Conservation (phyloP, 2,329 filamentous ascomycete genomes). For the Cordyceps cateniannulata region DNA sequence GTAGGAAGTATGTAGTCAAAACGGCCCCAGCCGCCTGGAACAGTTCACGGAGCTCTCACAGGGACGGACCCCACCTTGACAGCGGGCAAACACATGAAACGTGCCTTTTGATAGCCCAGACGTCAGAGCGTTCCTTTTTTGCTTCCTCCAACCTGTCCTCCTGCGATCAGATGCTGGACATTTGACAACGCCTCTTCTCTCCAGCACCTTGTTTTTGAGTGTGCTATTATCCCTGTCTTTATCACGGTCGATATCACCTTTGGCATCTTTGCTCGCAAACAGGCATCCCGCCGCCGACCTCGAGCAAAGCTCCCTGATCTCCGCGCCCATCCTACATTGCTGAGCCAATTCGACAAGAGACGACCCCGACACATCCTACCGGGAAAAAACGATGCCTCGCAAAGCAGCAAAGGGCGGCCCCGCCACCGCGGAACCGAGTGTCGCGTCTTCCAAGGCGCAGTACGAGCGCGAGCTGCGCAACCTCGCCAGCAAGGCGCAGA, state of each 20-base stretch:
- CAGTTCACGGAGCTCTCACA: background rate
- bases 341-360: background rate
- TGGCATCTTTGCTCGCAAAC: too few relatives aligned
- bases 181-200: conserved; percentile 1
- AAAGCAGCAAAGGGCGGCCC: conserved; percentile 3
- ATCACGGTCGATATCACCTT: background rate
- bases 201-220: background rate
- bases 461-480: conserved; percentile 49
- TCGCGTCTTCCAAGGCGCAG: conserved; percentile 25
- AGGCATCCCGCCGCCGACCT: too few relatives aligned
- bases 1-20: background rate
- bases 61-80: background rate
- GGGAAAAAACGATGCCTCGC: conserved; percentile 2
- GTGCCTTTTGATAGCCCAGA: background rate
- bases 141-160: background rate
- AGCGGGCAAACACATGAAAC: background rate
- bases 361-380: background rate
- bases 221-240: background rate
- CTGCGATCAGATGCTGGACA: conserved; percentile 15
- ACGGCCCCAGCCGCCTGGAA: background rate
- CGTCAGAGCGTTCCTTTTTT: background rate
- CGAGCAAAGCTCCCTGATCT: conserved; percentile 1
- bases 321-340: background rate
- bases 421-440: conserved; percentile 15
- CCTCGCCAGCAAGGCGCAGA: conserved; percentile 39